Conservation (phyloP, 306 rosid genomes). For the Echinosophora koreensis region DNA sequence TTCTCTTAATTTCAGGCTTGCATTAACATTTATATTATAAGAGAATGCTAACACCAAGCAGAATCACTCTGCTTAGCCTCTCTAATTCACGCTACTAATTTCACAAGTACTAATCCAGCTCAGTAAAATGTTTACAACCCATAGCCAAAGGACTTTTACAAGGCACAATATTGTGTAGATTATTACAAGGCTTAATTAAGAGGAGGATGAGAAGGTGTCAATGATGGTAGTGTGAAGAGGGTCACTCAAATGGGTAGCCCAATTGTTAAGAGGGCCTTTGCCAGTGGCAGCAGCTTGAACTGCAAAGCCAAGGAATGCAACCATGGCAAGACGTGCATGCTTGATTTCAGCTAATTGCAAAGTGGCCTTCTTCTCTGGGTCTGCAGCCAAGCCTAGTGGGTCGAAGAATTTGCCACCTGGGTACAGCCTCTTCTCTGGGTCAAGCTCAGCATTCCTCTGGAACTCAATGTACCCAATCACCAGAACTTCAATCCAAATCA, state of each 20-base stretch:
- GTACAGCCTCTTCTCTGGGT: slow-evolving; percentile 90
- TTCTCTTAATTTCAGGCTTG: too few species aligned
- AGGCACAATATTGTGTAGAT: not conserved
- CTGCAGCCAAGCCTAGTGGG: slow-evolving; percentile 78
- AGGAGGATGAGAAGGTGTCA: too few species aligned
- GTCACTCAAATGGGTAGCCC: slow-evolving; percentile 99
- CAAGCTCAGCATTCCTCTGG: slow-evolving; percentile 91
- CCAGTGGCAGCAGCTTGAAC: slow-evolving; percentile 93
- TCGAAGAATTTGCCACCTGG: slow-evolving; percentile 97
- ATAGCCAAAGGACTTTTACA: slow-evolving; percentile 31
- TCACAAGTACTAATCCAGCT: too few species aligned
- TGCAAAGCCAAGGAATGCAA: slow-evolving; percentile 86
- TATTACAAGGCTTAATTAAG: too few species aligned
- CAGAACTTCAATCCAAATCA: slow-evolving; percentile 92
- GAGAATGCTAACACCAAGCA: too few species aligned
- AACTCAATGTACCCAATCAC: slow-evolving; percentile 94
- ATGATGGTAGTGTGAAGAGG: slow-evolving; percentile 99
- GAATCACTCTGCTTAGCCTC: slow-evolving; percentile 48
- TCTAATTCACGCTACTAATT: slow-evolving; percentile 39
- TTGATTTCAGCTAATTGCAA: slow-evolving; percentile 75
- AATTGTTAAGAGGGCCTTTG: slow-evolving; percentile 94
- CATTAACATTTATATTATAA: too few species aligned
- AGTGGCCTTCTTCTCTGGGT: slow-evolving; percentile 84
- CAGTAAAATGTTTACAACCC: too few species aligned
- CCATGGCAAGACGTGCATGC: slow-evolving; percentile 65